These are phyloP conservation scores for Russula sp. DNA, from an alignment of 768 basidiomycete species.

Conservation along the genomic window DNA sequence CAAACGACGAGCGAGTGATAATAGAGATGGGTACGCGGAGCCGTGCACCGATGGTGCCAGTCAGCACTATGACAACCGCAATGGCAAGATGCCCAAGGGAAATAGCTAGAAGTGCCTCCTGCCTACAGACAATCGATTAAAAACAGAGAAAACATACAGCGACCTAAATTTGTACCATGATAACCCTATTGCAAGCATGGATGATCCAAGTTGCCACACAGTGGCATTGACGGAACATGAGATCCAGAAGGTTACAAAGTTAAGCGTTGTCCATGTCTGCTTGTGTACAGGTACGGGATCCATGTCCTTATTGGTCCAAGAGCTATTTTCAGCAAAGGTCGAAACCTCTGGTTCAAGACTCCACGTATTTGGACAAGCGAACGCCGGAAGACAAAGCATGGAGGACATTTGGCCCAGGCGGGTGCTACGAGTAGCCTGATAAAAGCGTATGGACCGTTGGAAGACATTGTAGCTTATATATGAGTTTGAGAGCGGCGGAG, in stretches of 20 bases:
- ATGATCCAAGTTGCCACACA: slow-evolving; percentile 60
- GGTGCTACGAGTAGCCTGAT: not conserved
- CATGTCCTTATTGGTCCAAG: slow-evolving; percentile 75
- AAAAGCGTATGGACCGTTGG: too few species aligned
- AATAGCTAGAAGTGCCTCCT: slow-evolving; percentile 65
- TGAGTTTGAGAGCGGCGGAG: too few species aligned
- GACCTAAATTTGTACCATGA: slow-evolving; percentile 49
- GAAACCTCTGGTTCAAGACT: slow-evolving; percentile 50
- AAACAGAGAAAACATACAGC: not conserved
- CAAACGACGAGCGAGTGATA: slow-evolving; percentile 78
- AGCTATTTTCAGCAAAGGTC: slow-evolving; percentile 55
- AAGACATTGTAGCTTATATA: not conserved
- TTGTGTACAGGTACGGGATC: slow-evolving; percentile 61
- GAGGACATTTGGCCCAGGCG: slow-evolving; percentile 1
- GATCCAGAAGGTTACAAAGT: slow-evolving; percentile 61
- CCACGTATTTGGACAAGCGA: slow-evolving; percentile 42
- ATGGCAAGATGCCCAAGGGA: slow-evolving; percentile 75
- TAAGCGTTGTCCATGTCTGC: slow-evolving; percentile 66
- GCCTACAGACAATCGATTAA: slow-evolving; percentile 40
- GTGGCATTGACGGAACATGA: slow-evolving; percentile 35
- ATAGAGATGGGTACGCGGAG: slow-evolving; percentile 75
- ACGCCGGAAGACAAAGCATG: not conserved
- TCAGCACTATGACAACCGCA: slow-evolving; percentile 67
- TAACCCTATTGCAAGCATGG: slow-evolving; percentile 71
- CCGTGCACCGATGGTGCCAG: slow-evolving; percentile 76